These are phyloP conservation scores for Tulasnella sp. DNA, from an alignment of 768 basidiomycete species.

Conservation along the genomic window DNA sequence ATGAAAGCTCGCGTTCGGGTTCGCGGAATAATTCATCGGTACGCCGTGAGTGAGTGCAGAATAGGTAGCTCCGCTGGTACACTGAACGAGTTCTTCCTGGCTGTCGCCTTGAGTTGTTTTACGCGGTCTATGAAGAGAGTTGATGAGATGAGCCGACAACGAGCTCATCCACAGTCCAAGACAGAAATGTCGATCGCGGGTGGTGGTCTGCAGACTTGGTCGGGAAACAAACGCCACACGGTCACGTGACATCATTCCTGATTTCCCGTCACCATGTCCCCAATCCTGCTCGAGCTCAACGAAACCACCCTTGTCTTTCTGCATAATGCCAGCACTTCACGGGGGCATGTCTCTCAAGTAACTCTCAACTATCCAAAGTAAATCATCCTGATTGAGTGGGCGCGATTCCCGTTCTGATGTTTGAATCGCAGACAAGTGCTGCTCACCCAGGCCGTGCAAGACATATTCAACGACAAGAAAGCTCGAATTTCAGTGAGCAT, in stretches of 20 bases:
- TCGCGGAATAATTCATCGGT: background rate
- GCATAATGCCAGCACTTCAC: background rate
- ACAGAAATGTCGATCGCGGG: background rate
- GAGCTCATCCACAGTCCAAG: slow-evolving; percentile 11
- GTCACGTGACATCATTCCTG: background rate
- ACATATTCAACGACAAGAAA: background rate
- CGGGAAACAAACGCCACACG: background rate
- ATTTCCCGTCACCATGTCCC: background rate
- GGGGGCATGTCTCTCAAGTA: background rate
- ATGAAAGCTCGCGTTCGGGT: background rate
- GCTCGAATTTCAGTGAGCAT: background rate
- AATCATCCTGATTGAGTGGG: background rate
- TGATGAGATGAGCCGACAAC: background rate
- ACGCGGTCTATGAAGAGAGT: background rate
- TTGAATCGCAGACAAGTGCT: background rate
- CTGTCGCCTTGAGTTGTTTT: background rate
- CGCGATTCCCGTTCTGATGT: background rate
- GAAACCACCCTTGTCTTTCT: background rate
- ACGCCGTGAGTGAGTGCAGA: background rate
- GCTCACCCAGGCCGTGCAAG: background rate
- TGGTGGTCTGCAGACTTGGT: background rate
- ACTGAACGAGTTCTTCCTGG: slow-evolving; percentile 5
- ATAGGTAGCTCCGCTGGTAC: background rate
- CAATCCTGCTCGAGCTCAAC: background rate
- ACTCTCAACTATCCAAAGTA: background rate